Evolutionary conservation across 495 filamentous ascomycete genomes (phyloP).

Genomic region (Hyaloscypha hepaticicola): DNA sequence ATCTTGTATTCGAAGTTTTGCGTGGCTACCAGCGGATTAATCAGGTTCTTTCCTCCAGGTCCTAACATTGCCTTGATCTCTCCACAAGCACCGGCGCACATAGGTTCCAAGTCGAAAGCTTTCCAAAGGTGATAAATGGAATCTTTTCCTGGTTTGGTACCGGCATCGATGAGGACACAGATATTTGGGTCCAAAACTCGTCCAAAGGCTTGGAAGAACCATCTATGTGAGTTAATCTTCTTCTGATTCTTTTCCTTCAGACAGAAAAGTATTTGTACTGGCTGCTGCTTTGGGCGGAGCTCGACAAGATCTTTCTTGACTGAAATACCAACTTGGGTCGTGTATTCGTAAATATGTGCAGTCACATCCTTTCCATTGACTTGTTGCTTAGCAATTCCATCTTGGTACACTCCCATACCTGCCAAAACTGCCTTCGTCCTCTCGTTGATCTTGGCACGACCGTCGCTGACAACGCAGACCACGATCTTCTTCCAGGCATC

Average conservation of each 20-base stretch:
- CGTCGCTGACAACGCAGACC: slow-evolving; percentile 96
- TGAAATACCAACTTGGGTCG: slow-evolving; percentile 83
- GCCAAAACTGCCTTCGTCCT: slow-evolving; percentile 87
- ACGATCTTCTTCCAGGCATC: slow-evolving; percentile 99
- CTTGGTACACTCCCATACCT: slow-evolving; percentile 94
- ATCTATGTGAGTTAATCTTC: slow-evolving; percentile 99
- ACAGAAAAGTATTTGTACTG: slow-evolving; percentile 97
- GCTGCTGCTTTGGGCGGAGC: slow-evolving; percentile 72
- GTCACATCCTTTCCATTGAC: slow-evolving; percentile 97
- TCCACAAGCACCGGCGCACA: slow-evolving; percentile 95
- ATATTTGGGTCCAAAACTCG: slow-evolving; percentile 91
- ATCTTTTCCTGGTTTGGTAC: slow-evolving; percentile 87
- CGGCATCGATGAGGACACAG: slow-evolving; percentile 93
- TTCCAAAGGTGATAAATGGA: slow-evolving; percentile 99
- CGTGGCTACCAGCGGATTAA: slow-evolving; percentile 92
- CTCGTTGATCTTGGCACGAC: slow-evolving; percentile 96
- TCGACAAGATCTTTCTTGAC: slow-evolving; percentile 87
- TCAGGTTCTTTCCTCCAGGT: slow-evolving; percentile 77
- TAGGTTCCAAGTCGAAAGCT: slow-evolving; percentile 95
- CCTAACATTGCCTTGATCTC: slow-evolving; percentile 99
- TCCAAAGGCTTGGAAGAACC: slow-evolving; percentile 99
- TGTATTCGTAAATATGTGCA: slow-evolving; percentile 99
- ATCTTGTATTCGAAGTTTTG: slow-evolving; percentile 99
- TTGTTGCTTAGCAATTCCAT: slow-evolving; percentile 97
- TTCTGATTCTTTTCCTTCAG: slow-evolving; percentile 99